Conservation (phyloP, 2,329 filamentous ascomycete genomes). For the Knoxdaviesia proteae region DNA sequence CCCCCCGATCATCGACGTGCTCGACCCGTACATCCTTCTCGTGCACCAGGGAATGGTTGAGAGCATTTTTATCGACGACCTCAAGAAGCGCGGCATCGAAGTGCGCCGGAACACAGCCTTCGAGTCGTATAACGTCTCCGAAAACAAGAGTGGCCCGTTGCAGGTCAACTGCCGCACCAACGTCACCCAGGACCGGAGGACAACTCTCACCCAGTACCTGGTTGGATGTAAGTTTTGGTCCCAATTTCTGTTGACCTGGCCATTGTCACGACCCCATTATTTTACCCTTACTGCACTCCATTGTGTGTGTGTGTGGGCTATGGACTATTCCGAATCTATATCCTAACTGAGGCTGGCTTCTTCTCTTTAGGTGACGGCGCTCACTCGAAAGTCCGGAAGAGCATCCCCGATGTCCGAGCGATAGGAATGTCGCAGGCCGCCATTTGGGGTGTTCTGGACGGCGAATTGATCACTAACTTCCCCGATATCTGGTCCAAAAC, state of each 20-base stretch:
- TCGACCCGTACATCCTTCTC: constrained; percentile 35
- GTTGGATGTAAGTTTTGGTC: constrained; percentile 37
- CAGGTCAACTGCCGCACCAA: constrained; percentile 30
- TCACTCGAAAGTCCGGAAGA: constrained; percentile 46
- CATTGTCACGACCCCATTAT: not conserved
- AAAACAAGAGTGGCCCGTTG: constrained; percentile 20
- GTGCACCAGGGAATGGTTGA: constrained; percentile 62
- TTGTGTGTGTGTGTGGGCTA: no score
- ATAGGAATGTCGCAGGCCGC: constrained; percentile 31
- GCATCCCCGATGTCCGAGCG: constrained; percentile 35
- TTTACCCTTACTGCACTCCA: not conserved
- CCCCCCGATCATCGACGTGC: constrained; percentile 35
- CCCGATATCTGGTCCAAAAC: constrained; percentile 60
- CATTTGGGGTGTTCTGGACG: constrained; percentile 53
- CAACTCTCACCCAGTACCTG: constrained; percentile 38
- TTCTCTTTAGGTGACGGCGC: constrained; percentile 38
- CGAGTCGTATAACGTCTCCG: constrained; percentile 28
- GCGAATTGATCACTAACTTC: constrained; percentile 49
- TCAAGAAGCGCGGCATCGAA: constrained; percentile 39
- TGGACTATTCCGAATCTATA: not conserved
- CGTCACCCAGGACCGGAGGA: constrained; percentile 26
- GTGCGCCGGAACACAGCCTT: constrained; percentile 46
- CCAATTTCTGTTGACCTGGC: not conserved
- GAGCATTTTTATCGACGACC: constrained; percentile 46
- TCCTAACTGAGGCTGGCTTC: not conserved